A percentile compares a stretch with the other conserved stretches of the same genome.
phyloP scores from a whole-genome alignment of 2,329 filamentous ascomycete species.

The Colletotrichum kahawae region DNA sequence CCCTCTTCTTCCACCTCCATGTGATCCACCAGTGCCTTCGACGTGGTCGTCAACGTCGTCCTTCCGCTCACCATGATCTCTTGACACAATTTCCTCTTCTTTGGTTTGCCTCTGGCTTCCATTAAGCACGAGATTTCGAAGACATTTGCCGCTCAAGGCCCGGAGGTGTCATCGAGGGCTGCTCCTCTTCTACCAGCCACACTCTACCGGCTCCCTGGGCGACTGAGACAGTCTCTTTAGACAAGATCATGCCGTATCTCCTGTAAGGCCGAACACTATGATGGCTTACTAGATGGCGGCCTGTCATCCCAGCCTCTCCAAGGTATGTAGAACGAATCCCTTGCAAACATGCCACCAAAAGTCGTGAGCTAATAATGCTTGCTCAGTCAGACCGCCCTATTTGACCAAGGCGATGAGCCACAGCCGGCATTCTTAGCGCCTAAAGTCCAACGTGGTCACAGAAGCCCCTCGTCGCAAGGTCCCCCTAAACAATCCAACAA shows the following conservation, averaged over 20 bases:
- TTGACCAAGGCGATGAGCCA: not conserved
- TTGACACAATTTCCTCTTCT: not conserved
- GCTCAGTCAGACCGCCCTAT: not conserved
- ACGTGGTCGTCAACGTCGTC: not conserved
- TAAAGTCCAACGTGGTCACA: not conserved
- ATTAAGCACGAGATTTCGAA: not conserved
- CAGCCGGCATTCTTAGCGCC: not conserved
- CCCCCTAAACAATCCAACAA: not conserved
- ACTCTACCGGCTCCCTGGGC: not conserved
- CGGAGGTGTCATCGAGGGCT: not conserved
- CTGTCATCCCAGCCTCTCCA: not conserved
- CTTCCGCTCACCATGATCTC: not conserved
- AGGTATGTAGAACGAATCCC: not conserved
- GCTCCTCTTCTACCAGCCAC: not conserved
- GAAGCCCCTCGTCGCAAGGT: not conserved
- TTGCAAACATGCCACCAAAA: not conserved
- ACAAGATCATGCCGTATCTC: not conserved
- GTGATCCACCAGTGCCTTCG: not conserved
- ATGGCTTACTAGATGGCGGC: not conserved
- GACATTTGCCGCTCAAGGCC: not conserved
- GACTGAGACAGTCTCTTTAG: not conserved
- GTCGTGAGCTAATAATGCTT: not conserved
- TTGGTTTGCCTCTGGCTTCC: not conserved
- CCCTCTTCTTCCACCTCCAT: not conserved
- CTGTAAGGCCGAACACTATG: not conserved